Percentiles rank a stretch among this genome's conserved stretches.
These are phyloP conservation scores for Cenchrus fungigraminus DNA, from an alignment of 176 grass and related monocot species.

Conservation along the genomic window DNA sequence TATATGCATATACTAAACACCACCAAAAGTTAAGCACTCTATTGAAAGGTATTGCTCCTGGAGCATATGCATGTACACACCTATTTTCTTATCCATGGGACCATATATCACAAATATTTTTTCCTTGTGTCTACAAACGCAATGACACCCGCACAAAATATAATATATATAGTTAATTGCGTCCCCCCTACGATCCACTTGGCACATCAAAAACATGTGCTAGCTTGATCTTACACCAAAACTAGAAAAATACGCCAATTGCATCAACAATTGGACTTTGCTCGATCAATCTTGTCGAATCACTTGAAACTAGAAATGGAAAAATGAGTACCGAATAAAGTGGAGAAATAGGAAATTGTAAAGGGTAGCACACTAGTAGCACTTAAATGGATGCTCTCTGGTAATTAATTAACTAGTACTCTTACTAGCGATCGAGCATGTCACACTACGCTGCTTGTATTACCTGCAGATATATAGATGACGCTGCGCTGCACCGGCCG, in stretches of 20 bases:
- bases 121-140: conserved; percentile 15
- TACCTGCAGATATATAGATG: conserved; percentile 17
- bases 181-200: conserved; percentile 22
- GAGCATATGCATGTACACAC: conserved; percentile 1
- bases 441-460: conserved; percentile 28
- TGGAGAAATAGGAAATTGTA: neutral
- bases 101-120: conserved; percentile 16
- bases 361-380: neutral
- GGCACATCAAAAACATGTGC: conserved; percentile 16
- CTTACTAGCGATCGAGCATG: neutral
- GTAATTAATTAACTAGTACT: neutral
- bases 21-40: neutral
- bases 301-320: neutral
- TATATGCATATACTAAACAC: conserved; percentile 26
- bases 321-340: neutral
- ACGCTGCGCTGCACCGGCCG: neutral
- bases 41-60: neutral
- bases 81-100: conserved; percentile 20
- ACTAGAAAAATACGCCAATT: conserved; percentile 33
- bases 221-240: conserved; percentile 33
- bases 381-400: conserved; percentile 15
- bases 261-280: conserved; percentile 31
- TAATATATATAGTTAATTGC: neutral
- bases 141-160: conserved; percentile 14
- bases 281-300: conserved; percentile 14